Base-by-base conservation (phyloP, 2,329 filamentous ascomycete species). In the Coniochaeta sp. region DNA sequence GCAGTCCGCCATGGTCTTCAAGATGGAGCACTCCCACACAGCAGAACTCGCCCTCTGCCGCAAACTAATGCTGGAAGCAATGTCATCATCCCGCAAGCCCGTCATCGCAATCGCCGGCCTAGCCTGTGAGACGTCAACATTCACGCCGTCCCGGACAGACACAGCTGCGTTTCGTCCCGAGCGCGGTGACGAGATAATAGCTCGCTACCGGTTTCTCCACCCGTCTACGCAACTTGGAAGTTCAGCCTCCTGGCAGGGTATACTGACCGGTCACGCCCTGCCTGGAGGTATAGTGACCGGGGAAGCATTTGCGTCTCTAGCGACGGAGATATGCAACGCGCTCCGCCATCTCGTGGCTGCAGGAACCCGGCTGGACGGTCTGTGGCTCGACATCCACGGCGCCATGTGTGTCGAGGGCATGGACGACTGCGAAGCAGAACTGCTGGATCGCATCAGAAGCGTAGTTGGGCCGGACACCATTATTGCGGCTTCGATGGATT, bases 341-440 rank as follows among this genome's bases (percentile, higher is more conserved):
- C 65, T 79, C 13, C 32, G 50, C 1, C 57, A 57, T 1, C 71
- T 78, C n/a, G 62, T 65, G 0, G 57, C 60, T 0, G 59, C 60
- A 20, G 54, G 57, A 7, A 56, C 56, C 0, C 24, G 12, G 6
- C 52, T 79, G 2, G 70, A 79, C 49, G 77, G 77, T 1, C 58
- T 80, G 7, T 80, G 76, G 76, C 76, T 77, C 51, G 76, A 79
- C 54, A 79, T 80, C 27, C 77, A 80, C 55, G 77, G 77, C 13
- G 77, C 77, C 4, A 79, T 80, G 76, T 75, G 71, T 40, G 76
- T 79, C 1, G 72, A 77, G 32, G 74, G 64, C 0, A 51, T 78
- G 5, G 69, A 74, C 32, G 77, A 80, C 56, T 63, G 61, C 1
- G 77, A 80, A 53, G 68, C 66, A 2, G 71, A 77, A 51, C 69